Evolutionary conservation across 257 asterid genomes (phyloP).

Genomic region (Cordia subcordata): DNA sequence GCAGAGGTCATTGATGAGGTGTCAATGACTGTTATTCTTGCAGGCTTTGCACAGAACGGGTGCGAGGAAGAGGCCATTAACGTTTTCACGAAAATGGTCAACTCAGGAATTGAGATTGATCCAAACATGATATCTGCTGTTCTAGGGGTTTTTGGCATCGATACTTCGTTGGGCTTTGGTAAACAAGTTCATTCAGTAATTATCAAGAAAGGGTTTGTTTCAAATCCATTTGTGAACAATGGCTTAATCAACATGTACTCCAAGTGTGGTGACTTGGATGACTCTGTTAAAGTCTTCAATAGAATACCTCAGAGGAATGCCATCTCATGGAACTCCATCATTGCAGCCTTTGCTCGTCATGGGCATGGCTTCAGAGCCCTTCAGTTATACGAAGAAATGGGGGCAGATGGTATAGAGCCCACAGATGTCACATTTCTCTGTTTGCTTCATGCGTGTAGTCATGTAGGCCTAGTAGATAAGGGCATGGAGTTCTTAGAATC

Average conservation of each 20-base stretch:
- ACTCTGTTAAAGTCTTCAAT: conserved; percentile 43
- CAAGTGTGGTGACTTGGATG: conserved; percentile 68
- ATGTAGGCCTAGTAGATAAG: conserved; percentile 52
- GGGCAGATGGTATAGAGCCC: conserved; percentile 36
- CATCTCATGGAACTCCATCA: conserved; percentile 84
- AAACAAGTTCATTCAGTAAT: conserved; percentile 66
- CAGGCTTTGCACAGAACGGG: conserved; percentile 70
- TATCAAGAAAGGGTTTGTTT: conserved; percentile 53
- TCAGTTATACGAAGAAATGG: conserved; percentile 52
- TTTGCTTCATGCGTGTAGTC: conserved; percentile 81
- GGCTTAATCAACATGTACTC: conserved; percentile 87
- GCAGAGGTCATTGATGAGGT: conserved; percentile 64
- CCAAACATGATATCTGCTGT: conserved; percentile 58
- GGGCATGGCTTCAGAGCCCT: conserved; percentile 61
- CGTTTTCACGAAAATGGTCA: conserved; percentile 60
- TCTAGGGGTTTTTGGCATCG: conserved; percentile 59
- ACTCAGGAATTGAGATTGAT: conserved; percentile 47
- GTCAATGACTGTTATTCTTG: conserved; percentile 68
- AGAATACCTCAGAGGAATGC: conserved; percentile 45
- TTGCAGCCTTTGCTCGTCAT: conserved; percentile 83
- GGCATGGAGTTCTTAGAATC: conserved; percentile 66
- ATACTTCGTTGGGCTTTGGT: conserved; percentile 57
- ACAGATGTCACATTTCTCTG: conserved; percentile 77
- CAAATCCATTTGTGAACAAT: conserved; percentile 51
- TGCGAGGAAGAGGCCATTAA: conserved; percentile 67